Percentiles rank a stretch among this genome's conserved stretches.
These are phyloP conservation scores for Flaveria floridana DNA, from an alignment of 140 eudicot species.

Conservation along the genomic window DNA sequence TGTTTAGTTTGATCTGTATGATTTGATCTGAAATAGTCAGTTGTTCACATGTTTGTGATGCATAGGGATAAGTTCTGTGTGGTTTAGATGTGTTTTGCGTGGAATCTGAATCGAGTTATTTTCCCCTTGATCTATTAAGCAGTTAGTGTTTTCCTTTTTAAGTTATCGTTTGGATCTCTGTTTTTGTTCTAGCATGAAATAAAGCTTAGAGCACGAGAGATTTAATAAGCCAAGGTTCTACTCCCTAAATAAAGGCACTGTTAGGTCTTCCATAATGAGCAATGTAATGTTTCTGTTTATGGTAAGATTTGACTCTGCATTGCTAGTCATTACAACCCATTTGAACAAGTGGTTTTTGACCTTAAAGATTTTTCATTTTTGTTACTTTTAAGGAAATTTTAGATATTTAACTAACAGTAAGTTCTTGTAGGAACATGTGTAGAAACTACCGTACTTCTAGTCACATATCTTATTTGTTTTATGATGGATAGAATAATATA, in stretches of 20 bases:
- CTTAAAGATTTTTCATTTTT: conserved; percentile 5
- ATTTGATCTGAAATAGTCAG: conserved; percentile 3
- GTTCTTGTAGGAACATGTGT: not conserved
- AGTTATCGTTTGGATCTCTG: conserved; percentile 20
- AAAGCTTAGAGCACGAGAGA: conserved; percentile 6
- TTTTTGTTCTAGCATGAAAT: conserved; percentile 9
- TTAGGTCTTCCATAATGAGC: conserved; percentile 3
- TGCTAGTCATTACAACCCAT: not conserved
- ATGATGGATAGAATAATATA: not conserved
- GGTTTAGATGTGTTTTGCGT: too few species aligned
- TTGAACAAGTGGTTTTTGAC: not conserved
- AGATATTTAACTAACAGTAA: conserved; percentile 3
- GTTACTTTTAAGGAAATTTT: not conserved
- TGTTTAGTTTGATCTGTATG: conserved; percentile 24
- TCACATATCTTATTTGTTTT: conserved; percentile 4
- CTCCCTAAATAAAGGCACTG: conserved; percentile 7
- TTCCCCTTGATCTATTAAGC: conserved; percentile 10
- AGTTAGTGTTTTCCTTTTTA: not conserved
- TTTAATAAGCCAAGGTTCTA: not conserved
- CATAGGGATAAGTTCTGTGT: not conserved
- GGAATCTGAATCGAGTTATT: not conserved
- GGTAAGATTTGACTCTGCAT: conserved; percentile 5
- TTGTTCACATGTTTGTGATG: conserved; percentile 13
- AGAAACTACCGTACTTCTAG: not conserved
- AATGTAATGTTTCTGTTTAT: not conserved